Evolutionary conservation across 1,284 basidiomycete genomes (phyloP).

Genomic region (Paramarasmius palmivorus): DNA sequence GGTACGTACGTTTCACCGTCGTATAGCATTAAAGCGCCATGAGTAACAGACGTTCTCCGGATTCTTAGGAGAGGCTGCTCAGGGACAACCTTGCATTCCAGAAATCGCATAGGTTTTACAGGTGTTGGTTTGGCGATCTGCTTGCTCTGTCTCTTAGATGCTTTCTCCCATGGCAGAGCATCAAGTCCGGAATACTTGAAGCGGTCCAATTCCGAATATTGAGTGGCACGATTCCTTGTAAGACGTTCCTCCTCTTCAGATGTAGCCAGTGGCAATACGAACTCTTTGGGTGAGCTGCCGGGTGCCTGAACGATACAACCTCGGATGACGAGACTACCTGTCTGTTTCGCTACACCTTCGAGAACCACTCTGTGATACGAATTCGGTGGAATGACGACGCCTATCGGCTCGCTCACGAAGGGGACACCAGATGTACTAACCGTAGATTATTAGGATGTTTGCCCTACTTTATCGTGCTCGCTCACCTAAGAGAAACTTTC

Average conservation of each 20-base stretch:
- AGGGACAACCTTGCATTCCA: slow-evolving; percentile 80
- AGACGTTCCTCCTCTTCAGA: slow-evolving; percentile 69
- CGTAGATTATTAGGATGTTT: background rate
- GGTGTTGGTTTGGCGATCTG: slow-evolving; percentile 32
- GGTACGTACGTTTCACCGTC: slow-evolving; percentile 82
- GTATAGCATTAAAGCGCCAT: slow-evolving; percentile 92
- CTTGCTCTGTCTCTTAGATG: slow-evolving; percentile 37
- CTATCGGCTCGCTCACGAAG: slow-evolving; percentile 63
- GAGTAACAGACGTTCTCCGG: slow-evolving; percentile 82
- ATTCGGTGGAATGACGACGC: slow-evolving; percentile 61
- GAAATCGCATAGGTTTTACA: slow-evolving; percentile 44
- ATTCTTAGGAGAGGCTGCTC: slow-evolving; percentile 87
- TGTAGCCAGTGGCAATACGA: slow-evolving; percentile 76
- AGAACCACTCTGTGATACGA: slow-evolving; percentile 70
- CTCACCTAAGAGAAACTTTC: slow-evolving; percentile 78
- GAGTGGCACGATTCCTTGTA: slow-evolving; percentile 54
- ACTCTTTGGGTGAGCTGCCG: slow-evolving; percentile 72
- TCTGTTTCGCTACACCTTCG: slow-evolving; percentile 61
- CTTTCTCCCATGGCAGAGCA: slow-evolving; percentile 58
- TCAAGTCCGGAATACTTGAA: slow-evolving; percentile 74
- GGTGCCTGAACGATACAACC: slow-evolving; percentile 80
- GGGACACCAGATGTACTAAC: slow-evolving; percentile 78
- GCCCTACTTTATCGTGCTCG: slow-evolving; percentile 6
- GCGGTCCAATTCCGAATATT: slow-evolving; percentile 65
- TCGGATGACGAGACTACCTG: slow-evolving; percentile 72